Base-by-base conservation (phyloP, 2,329 filamentous ascomycete genomes). In the Harringtonia lauricola region DNA sequence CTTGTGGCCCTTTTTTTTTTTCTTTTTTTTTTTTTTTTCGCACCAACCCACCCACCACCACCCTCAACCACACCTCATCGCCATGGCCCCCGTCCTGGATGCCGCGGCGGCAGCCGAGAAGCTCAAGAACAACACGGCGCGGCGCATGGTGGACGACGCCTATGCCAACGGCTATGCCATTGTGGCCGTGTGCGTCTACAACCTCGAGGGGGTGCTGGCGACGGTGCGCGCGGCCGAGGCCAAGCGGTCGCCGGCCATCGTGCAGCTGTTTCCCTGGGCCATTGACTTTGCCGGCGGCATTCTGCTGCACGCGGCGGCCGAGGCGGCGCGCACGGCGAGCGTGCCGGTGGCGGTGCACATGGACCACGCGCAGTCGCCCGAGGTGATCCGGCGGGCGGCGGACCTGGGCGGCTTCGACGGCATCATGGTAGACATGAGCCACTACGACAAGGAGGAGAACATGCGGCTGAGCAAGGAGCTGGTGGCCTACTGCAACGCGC, bases 391-490 rank as follows among this genome's bases (percentile, higher is more conserved):
- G 24, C 63, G 62, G 0, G 77, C 76, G 0, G 75, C 75, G 0
- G 66, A 72, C 47, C 63, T 66, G 2, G 63, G 76, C 31, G 68
- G 67, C 0, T 85, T 86, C 50, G 82, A 86, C 57, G 73, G 68
- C 42, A 84, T 86, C 57, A 86, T 86, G 81, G 76, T 86, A 0
- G 83, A 86, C 60, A 86, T 86, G 81, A 76, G 70, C 46, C 81
- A 86, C 56, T 77, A 82, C 55, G 79, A 83, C 51, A 79, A 78
- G 52, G 78, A 72, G 43, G 80, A 85, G 62, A 86, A 86, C 55
- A 64, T 87, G 31, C 64, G 67, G 5, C 67, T 72, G 56, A 84
- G 79, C 15, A 67, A 66, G 41, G 74, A 80, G 47, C 61, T 83
- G 39, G 76, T 79, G 3, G 61, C 60, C n/a, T 74, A 78, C 53